These are phyloP conservation scores for Naegleria gruberi DNA, from an alignment of 208 protist species.

Conservation along the genomic window DNA sequence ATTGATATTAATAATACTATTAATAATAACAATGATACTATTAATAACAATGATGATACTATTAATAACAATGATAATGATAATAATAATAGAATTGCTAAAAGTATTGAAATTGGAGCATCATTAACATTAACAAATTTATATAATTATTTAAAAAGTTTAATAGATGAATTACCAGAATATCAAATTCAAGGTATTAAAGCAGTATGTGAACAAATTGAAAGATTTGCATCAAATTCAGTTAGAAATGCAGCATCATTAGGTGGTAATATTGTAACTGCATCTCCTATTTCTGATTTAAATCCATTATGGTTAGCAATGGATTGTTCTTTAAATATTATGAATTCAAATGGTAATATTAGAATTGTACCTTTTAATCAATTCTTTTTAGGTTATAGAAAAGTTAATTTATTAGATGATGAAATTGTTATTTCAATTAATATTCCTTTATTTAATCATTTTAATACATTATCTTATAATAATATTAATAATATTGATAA, in stretches of 20 bases:
- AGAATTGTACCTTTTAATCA: slow-evolving; percentile 34
- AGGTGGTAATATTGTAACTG: slow-evolving; percentile 69
- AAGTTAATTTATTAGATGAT: slow-evolving; percentile 41
- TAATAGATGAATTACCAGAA: neutral
- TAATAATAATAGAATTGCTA: too few relatives aligned
- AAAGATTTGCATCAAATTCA: slow-evolving; percentile 50
- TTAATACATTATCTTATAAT: neutral
- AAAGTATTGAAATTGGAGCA: slow-evolving; percentile 16
- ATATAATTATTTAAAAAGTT: neutral
- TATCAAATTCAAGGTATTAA: slow-evolving; percentile 23
- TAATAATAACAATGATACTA: too few relatives aligned
- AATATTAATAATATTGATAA: too few relatives aligned
- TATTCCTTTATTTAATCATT: slow-evolving; percentile 24
- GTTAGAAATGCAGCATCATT: slow-evolving; percentile 66
- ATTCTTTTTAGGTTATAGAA: slow-evolving; percentile 53
- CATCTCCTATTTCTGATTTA: slow-evolving; percentile 65
- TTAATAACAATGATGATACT: too few relatives aligned
- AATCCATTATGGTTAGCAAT: slow-evolving; percentile 46
- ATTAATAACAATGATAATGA: too few relatives aligned
- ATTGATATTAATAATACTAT: too few relatives aligned
- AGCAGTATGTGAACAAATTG: slow-evolving; percentile 38
- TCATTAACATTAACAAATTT: slow-evolving; percentile 9
- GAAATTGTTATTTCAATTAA: slow-evolving; percentile 44
- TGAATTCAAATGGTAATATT: neutral
- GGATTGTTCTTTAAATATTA: neutral